phyloP scores from a whole-genome alignment of 75 land plant species.

The Selaginella tamariscina region DNA sequence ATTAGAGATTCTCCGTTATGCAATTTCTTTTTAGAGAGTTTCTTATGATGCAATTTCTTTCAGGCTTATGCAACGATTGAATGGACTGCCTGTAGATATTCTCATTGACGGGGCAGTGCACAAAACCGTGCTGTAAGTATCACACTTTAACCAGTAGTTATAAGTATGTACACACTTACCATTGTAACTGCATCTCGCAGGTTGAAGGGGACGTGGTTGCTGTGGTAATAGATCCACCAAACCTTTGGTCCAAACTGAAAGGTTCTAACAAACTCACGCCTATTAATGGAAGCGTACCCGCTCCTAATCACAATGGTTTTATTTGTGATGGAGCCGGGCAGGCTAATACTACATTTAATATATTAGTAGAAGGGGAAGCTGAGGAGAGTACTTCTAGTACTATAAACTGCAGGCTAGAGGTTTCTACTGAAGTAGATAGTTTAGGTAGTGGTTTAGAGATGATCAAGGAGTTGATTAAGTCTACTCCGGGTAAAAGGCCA shows the following conservation, averaged over 20 bases:
- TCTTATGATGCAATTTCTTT: background rate
- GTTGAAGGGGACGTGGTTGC: conserved; percentile 86
- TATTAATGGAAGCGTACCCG: background rate
- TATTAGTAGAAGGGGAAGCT: too few relatives aligned
- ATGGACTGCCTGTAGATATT: conserved; percentile 67
- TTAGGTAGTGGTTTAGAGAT: conserved; percentile 20
- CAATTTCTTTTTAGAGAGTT: conserved; percentile 11
- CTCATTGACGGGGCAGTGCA: conserved; percentile 55
- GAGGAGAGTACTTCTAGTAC: too few relatives aligned
- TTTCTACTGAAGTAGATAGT: background rate
- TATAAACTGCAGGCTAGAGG: background rate
- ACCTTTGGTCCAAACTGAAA: conserved; percentile 60
- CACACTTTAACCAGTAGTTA: too few relatives aligned
- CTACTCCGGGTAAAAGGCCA: conserved; percentile 62
- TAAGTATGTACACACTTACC: too few relatives aligned
- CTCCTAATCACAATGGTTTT: background rate
- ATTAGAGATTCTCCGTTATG: background rate
- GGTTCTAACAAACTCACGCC: conserved; percentile 23
- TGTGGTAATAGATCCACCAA: conserved; percentile 44
- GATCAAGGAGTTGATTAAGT: conserved; percentile 30
- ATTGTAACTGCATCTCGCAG: conserved; percentile 34
- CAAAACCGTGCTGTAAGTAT: conserved; percentile 88
- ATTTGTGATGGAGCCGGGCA: background rate
- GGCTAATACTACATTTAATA: too few relatives aligned
- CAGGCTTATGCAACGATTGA: conserved; percentile 85